These are phyloP conservation scores for Mentha longifolia DNA, from an alignment of 257 asterid genomes.

Conservation along the genomic window DNA sequence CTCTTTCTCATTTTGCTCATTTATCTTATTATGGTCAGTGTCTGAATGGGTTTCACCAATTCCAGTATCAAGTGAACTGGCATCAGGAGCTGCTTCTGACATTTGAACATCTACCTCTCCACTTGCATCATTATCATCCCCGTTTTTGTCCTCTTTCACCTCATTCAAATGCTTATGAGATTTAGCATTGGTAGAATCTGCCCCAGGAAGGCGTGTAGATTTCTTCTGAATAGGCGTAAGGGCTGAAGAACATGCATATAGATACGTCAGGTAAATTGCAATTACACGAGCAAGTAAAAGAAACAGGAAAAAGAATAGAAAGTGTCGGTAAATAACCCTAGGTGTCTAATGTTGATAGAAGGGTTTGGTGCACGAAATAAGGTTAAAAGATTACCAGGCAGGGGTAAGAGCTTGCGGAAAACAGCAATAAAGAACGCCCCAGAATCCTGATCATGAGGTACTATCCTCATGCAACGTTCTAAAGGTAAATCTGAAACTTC, in stretches of 20 bases:
- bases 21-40: slow-evolving; percentile 39
- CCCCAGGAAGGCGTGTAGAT: slow-evolving; percentile 39
- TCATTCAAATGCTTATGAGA: slow-evolving; percentile 42
- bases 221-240: slow-evolving; percentile 58
- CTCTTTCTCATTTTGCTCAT: slow-evolving; percentile 46
- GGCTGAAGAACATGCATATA: slow-evolving; percentile 26
- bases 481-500: slow-evolving; percentile 83
- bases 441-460: slow-evolving; percentile 96
- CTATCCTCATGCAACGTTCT: slow-evolving; percentile 96
- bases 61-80: slow-evolving; percentile 41
- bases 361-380: neutral
- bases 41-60: slow-evolving; percentile 46
- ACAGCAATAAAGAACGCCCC: slow-evolving; percentile 99
- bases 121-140: slow-evolving; percentile 35
- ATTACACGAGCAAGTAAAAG: slow-evolving; percentile 22
- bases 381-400: slow-evolving; percentile 55
- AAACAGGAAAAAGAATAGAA: neutral
- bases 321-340: neutral
- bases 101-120: slow-evolving; percentile 40
- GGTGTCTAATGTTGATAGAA: neutral
- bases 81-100: slow-evolving; percentile 48
- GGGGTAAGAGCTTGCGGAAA: slow-evolving; percentile 65
- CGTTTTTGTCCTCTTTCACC: slow-evolving; percentile 50
- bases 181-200: slow-evolving; percentile 37
- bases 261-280: slow-evolving; percentile 17